phyloP scores from a whole-genome alignment of 495 filamentous ascomycete genomes.

The Penicillium cinerascens region DNA sequence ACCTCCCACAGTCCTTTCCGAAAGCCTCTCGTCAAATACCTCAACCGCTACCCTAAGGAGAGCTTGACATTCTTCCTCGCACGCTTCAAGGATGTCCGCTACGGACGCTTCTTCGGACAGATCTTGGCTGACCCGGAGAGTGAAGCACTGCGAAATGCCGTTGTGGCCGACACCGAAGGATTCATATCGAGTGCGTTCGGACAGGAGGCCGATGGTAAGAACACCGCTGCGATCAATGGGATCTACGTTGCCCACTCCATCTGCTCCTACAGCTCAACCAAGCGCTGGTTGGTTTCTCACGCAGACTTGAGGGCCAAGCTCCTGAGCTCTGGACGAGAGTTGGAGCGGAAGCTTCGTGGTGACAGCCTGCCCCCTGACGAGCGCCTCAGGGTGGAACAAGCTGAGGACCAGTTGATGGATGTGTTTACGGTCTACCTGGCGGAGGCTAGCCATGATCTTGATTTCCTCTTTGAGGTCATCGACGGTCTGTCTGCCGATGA shows the following conservation, averaged over 20 bases:
- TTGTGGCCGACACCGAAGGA: slow-evolving; percentile 67
- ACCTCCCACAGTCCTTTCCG: slow-evolving; percentile 94
- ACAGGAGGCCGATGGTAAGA: slow-evolving; percentile 57
- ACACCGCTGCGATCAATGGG: slow-evolving; percentile 78
- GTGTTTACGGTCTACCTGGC: slow-evolving; percentile 77
- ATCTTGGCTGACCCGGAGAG: slow-evolving; percentile 75
- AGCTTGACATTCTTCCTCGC: slow-evolving; percentile 73
- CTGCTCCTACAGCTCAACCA: slow-evolving; percentile 47
- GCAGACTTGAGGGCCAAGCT: slow-evolving; percentile 67
- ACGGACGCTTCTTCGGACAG: slow-evolving; percentile 93
- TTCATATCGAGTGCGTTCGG: slow-evolving; percentile 63
- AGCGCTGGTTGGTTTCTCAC: slow-evolving; percentile 75
- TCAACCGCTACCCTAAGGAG: slow-evolving; percentile 89
- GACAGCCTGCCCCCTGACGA: slow-evolving; percentile 66
- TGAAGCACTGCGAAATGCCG: slow-evolving; percentile 66
- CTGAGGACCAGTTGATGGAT: slow-evolving; percentile 81
- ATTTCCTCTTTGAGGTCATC: slow-evolving; percentile 83
- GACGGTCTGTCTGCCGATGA: slow-evolving; percentile 81
- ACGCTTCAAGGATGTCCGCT: slow-evolving; percentile 73
- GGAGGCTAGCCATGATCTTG: slow-evolving; percentile 72
- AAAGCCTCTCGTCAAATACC: slow-evolving; percentile 85
- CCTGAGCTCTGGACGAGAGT: slow-evolving; percentile 63
- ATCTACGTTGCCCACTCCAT: slow-evolving; percentile 81
- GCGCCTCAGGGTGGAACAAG: slow-evolving; percentile 84
- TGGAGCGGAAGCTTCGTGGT: slow-evolving; percentile 66